These are phyloP conservation scores for Pontederia paniculata DNA, from an alignment of 176 grass and related monocot genomes.

Conservation along the genomic window DNA sequence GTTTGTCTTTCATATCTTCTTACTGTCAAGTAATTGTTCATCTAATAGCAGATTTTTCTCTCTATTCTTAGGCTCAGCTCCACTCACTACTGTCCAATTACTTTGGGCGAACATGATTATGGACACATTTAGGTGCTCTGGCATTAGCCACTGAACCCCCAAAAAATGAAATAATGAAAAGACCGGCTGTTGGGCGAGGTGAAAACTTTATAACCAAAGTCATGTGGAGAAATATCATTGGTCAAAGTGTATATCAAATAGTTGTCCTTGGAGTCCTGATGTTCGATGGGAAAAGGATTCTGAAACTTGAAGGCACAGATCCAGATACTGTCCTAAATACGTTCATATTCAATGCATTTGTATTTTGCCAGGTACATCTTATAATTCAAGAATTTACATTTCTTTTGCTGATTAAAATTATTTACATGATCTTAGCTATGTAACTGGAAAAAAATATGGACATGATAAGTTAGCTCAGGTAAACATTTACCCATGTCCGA, in stretches of 20 bases:
- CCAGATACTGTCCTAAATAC: slow-evolving; percentile 45
- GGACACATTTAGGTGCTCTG: slow-evolving; percentile 81
- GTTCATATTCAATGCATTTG: slow-evolving; percentile 88
- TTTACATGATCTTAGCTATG: no score
- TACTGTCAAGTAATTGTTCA: no score
- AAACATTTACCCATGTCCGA: no score
- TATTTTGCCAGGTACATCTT: slow-evolving; percentile 94
- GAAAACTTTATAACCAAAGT: slow-evolving; percentile 77
- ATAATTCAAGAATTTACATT: no score
- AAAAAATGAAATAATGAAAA: slow-evolving; percentile 47
- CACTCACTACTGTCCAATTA: slow-evolving; percentile 75
- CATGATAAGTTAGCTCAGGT: no score
- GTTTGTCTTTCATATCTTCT: no score
- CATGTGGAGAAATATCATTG: slow-evolving; percentile 90
- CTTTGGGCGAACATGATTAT: slow-evolving; percentile 97
- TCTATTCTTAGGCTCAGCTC: slow-evolving; percentile 51
- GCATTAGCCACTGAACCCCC: slow-evolving; percentile 86
- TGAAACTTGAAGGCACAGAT: slow-evolving; percentile 21
- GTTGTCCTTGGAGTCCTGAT: slow-evolving; percentile 63
- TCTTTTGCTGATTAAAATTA: no score
- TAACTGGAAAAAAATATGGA: no score
- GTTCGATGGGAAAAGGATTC: slow-evolving; percentile 37
- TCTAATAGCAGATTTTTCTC: neutral
- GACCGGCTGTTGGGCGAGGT: slow-evolving; percentile 48
- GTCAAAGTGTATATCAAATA: slow-evolving; percentile 80